Evolutionary conservation across 2,329 filamentous ascomycete genomes (phyloP).

Genomic region (Aspergillus thermomutatus): DNA sequence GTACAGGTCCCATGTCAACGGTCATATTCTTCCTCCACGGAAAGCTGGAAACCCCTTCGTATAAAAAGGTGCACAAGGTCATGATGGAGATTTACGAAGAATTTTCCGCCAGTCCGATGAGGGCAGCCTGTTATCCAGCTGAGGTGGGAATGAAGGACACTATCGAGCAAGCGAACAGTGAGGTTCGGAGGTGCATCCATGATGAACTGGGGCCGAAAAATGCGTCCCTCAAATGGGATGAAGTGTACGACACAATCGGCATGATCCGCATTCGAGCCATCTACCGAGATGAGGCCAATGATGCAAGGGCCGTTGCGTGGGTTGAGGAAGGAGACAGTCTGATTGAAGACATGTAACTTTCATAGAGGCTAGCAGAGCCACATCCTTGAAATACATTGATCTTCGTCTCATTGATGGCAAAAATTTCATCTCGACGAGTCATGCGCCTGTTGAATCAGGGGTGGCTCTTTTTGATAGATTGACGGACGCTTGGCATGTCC

Average conservation of each 20-base stretch:
- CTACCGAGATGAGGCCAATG: too few relatives aligned
- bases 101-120: neutral
- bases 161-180: too few relatives aligned
- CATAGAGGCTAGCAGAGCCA: neutral
- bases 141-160: too few relatives aligned
- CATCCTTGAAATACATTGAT: too few relatives aligned
- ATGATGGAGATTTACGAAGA: neutral
- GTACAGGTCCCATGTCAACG: neutral
- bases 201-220: too few relatives aligned
- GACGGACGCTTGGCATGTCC: neutral
- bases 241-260: too few relatives aligned
- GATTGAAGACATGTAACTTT: neutral
- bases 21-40: neutral
- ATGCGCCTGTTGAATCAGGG: neutral
- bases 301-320: too few relatives aligned
- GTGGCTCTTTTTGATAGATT: neutral
- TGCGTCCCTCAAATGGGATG: too few relatives aligned
- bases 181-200: too few relatives aligned
- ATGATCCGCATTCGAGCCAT: too few relatives aligned
- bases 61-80: neutral
- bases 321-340: too few relatives aligned
- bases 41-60: neutral
- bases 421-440: too few relatives aligned
- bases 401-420: neutral
- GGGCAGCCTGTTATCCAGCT: neutral